Evolutionary conservation across 2,329 filamentous ascomycete species (phyloP), one percentile per base, ranked within the genome.

Genomic region (Fonsecaea nubica): DNA sequence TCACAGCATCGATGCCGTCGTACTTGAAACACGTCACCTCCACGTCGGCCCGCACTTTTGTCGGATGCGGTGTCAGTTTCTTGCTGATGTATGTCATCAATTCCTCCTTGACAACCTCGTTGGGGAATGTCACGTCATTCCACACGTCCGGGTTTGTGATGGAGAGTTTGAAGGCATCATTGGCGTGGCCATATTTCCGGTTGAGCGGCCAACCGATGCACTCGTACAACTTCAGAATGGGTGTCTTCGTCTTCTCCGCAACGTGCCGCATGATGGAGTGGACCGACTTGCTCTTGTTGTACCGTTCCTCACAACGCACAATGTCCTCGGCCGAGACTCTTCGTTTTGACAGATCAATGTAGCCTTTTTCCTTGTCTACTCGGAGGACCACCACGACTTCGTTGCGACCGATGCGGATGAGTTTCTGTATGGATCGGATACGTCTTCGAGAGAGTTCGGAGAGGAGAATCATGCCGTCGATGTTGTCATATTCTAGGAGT

Each of bases 201-300:
- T 97, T 96, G 76, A 99, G 83, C 58, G 96, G 95, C 96, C 96
- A 99, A 71, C 89, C 92, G 78, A 99, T 97, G 73, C 85, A 89
- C 85, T 97, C 90, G 82, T 99, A 99, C 65, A 99, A 87, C 60
- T 89, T 87, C 85, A 98, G 92, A 76, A 99, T 96, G n/a, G 94
- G 93, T 35, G 89, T 91, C 77, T 91, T 89, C 52, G 93, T 96
- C 87, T 97, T 97, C 84, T 99, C 93, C 73, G 95, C 94, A 70
- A 99, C 95, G 80, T 99, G 95, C 79, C 94, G 90, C 92, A 99
- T 94, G 81, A 99, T 97, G 62, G 92, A 96, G 82, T 99, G 95
- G 48, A 98, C 95, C 85, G 97, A 96, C 86, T 99, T 99, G 85
- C 92, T 92, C 89, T 99, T 99, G 88, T 99, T 99, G 87, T 97